phyloP scores from a whole-genome alignment of 2,329 filamentous ascomycete species.

The Pseudogymnoascus sp. region DNA sequence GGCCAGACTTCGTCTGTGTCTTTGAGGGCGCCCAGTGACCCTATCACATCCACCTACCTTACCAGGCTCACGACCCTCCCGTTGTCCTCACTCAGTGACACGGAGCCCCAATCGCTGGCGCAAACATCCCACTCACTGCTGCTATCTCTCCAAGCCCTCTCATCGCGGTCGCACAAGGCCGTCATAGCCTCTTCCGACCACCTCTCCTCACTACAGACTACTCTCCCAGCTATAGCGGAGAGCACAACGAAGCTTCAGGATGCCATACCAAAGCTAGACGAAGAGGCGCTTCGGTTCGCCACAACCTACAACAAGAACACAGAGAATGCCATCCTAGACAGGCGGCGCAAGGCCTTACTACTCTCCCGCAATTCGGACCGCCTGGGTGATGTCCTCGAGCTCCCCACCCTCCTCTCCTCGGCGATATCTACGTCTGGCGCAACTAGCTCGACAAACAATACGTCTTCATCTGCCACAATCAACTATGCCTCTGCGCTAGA shows the following conservation, averaged over 20 bases:
- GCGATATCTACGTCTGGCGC: constrained; percentile 54
- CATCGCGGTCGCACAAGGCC: constrained; percentile 79
- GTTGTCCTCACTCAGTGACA: constrained; percentile 62
- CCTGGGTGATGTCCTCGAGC: constrained; percentile 81
- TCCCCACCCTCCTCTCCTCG: constrained; percentile 77
- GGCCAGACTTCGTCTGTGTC: constrained; percentile 34
- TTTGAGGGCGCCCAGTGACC: constrained; percentile 32
- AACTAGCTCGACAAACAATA: constrained; percentile 39
- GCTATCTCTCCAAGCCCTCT: constrained; percentile 77
- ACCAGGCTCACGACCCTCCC: constrained; percentile 69
- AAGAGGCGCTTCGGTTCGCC: constrained; percentile 72
- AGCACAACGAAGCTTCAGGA: constrained; percentile 61
- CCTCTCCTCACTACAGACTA: constrained; percentile 64
- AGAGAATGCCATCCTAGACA: constrained; percentile 59
- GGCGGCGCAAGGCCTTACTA: constrained; percentile 72
- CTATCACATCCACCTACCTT: constrained; percentile 62
- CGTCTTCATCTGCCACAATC: constrained; percentile 38
- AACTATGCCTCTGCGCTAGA: constrained; percentile 89
- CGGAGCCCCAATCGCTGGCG: constrained; percentile 71
- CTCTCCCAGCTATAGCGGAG: constrained; percentile 62
- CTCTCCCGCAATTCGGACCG: constrained; percentile 82
- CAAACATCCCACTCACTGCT: constrained; percentile 75
- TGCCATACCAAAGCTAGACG: constrained; percentile 71
- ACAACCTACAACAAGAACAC: constrained; percentile 71
- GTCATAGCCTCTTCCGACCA: constrained; percentile 76